Percentiles rank a stretch among this genome's conserved stretches.
These are phyloP conservation scores for Cladosporium colombiae DNA, from an alignment of 2,329 filamentous ascomycete genomes.

Conservation along the genomic window DNA sequence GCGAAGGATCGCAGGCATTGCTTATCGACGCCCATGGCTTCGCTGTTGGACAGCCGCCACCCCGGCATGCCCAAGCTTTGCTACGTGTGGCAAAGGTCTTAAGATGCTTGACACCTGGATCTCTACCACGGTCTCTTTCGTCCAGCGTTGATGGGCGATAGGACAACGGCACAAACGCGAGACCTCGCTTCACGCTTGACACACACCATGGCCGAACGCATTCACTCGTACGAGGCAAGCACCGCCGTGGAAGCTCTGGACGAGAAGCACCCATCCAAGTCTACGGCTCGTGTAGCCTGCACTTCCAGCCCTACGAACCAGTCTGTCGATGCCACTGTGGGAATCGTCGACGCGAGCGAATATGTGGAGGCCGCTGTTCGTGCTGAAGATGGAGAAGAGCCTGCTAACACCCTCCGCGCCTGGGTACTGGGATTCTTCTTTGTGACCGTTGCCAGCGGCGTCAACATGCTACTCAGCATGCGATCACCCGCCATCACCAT, in stretches of 20 bases:
- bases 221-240: neutral
- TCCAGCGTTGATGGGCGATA: neutral
- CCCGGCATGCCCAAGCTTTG: neutral
- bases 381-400: constrained; percentile 46
- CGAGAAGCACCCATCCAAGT: neutral
- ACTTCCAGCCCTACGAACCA: neutral
- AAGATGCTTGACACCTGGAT: neutral
- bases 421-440: constrained; percentile 50
- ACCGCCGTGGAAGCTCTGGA: neutral
- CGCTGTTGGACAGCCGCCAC: neutral
- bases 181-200: neutral
- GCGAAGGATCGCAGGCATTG: constrained; percentile 3
- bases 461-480: constrained; percentile 82
- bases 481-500: constrained; percentile 88
- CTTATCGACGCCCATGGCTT: neutral
- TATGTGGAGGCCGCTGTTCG: constrained; percentile 47
- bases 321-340: neutral
- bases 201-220: constrained; percentile 1
- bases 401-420: constrained; percentile 43
- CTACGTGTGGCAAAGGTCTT: neutral
- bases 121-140: neutral
- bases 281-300: neutral
- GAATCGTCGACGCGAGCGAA: constrained; percentile 16
- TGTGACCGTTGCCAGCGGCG: constrained; percentile 44
- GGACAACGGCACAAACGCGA: neutral